These are phyloP conservation scores for Chamaecrista fasciculata DNA, from an alignment of 306 rosid genomes.

Conservation along the genomic window DNA sequence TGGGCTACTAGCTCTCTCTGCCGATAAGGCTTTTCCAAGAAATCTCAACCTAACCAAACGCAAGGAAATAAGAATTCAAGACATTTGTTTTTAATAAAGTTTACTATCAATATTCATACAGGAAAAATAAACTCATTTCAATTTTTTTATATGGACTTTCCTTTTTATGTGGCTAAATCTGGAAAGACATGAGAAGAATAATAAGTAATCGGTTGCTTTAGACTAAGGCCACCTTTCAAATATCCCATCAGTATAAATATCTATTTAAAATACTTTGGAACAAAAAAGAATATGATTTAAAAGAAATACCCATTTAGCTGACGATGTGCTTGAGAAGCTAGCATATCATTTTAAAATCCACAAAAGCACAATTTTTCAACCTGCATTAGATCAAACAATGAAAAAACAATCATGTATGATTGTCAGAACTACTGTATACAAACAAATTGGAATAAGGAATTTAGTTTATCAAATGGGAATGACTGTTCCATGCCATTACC, in stretches of 20 bases:
- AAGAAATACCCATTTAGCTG: slow-evolving; percentile 68
- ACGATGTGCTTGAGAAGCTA: slow-evolving; percentile 74
- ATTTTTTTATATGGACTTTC: background rate
- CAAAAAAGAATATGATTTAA: background rate
- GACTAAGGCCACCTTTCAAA: background rate
- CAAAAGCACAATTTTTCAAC: slow-evolving; percentile 76
- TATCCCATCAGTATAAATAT: background rate
- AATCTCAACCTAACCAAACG: slow-evolving; percentile 63
- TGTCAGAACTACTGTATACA: background rate
- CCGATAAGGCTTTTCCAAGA: slow-evolving; percentile 81
- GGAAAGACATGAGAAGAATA: background rate
- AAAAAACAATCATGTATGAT: background rate
- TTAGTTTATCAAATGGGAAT: background rate
- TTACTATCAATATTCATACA: slow-evolving; percentile 5
- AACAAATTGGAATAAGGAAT: background rate
- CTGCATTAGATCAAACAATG: slow-evolving; percentile 35
- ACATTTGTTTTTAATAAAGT: background rate
- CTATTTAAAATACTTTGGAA: background rate
- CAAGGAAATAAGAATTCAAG: slow-evolving; percentile 25
- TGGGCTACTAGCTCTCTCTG: slow-evolving; percentile 60
- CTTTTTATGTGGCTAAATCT: slow-evolving; percentile 3
- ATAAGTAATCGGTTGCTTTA: background rate
- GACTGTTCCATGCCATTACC: background rate
- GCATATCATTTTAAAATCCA: slow-evolving; percentile 64
- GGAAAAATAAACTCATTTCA: background rate